Evolutionary conservation across 495 filamentous ascomycete species (phyloP).

Genomic region (Apodospora peruviana): DNA sequence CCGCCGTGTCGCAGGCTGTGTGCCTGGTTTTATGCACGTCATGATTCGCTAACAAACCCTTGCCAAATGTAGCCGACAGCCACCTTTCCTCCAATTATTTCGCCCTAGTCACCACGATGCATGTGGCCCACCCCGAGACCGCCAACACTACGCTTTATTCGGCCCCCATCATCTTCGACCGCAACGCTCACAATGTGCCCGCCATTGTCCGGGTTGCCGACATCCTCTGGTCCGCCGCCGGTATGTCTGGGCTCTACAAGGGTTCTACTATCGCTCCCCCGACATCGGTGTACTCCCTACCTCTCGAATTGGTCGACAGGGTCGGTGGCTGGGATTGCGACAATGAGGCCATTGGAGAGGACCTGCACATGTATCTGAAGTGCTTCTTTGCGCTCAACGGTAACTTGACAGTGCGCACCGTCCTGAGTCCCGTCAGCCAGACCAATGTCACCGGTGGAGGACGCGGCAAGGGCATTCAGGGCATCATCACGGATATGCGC

Average conservation of each 20-base stretch:
- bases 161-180: constrained; percentile 67
- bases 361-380: constrained; percentile 70
- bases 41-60: constrained; percentile 25
- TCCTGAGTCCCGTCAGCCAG: constrained; percentile 60
- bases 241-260: constrained; percentile 58
- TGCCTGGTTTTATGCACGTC: constrained; percentile 12
- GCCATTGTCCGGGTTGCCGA: constrained; percentile 64
- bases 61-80: constrained; percentile 52
- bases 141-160: constrained; percentile 56
- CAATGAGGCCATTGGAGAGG: constrained; percentile 63
- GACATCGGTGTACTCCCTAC: constrained; percentile 64
- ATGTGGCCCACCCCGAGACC: constrained; percentile 48
- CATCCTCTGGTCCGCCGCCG: constrained; percentile 60
- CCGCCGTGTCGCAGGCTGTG: background rate
- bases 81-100: constrained; percentile 63
- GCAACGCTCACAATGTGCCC: constrained; percentile 61
- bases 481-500: constrained; percentile 44
- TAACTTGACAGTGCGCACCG: constrained; percentile 48
- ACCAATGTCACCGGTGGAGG: constrained; percentile 58
- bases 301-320: constrained; percentile 54
- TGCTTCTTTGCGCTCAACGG: constrained; percentile 67
- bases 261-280: constrained; percentile 57
- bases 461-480: constrained; percentile 39
- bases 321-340: constrained; percentile 65
- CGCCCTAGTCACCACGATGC: constrained; percentile 53